Evolutionary conservation across 176 grass and related monocot genomes (phyloP), one percentile per base, ranked within the genome.

Genomic region (Melocanna baccifera): DNA sequence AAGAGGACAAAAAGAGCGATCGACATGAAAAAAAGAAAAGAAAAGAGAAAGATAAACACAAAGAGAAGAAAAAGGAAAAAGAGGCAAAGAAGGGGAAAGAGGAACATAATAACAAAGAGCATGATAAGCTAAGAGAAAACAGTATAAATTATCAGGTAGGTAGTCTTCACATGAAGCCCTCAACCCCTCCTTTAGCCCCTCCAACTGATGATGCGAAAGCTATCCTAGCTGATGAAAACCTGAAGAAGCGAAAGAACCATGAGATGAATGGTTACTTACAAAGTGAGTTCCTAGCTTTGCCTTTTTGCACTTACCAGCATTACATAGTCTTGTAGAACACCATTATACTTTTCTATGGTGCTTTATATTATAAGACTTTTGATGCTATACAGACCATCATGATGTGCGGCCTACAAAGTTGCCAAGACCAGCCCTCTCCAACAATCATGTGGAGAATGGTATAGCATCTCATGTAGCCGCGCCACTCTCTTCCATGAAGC

Each of bases 171-270:
- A 58, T 74, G 67, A 84, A 94, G 41, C 76, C 86, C 75, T 86
- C 78, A 52, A n/a, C 7, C 48, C 73, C 73, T 90, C 66, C 73
- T 72, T 83, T 69, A 73, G 79, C 26, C 47, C 70, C 46, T 80
- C 22, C 86, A 39, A 73, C 36, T 67, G 83, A 90, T 75, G 88
- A 80, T 65, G 62, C 13, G 5, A 90, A 88, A 46, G 51, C 77
- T 88, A 11, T 51, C 56, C 78, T 65, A 73, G 81, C 83, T 68
- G 85, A 84, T 73, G 90, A 85, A 39, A 92, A 79, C 47, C 55
- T 81, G 65, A 91, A 88, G 88, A 94, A 95, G 86, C 84, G 93
- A 85, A 95, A 95, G 86, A 82, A 86, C 81, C 80, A 78, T 10
- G 90, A 94, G 68, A 93, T 66, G 63, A 93, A 93, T 88, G 88